Conservation (phyloP, 2,329 filamentous ascomycete species). For the Trichophaea hybrida region DNA sequence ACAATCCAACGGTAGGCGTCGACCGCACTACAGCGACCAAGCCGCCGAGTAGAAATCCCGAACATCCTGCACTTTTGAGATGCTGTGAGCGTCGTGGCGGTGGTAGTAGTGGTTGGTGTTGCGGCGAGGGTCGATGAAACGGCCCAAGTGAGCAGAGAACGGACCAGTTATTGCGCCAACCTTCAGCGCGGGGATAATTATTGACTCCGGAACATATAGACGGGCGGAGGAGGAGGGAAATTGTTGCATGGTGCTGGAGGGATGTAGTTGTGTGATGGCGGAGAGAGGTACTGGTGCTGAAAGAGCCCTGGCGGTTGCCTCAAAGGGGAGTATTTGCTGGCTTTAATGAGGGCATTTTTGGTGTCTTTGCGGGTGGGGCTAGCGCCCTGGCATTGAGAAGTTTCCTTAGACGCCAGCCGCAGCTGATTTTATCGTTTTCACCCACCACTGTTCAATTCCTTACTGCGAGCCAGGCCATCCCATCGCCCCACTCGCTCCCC, state of each 20-base stretch:
- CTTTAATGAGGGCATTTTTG: no score
- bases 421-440: no score
- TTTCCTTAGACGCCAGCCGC: no score
- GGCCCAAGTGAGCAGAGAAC: constrained; percentile 17
- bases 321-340: no score
- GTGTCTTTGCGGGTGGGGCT: no score
- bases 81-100: constrained; percentile 6
- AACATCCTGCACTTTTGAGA: constrained; percentile 37
- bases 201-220: constrained; percentile 5
- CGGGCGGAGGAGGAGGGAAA: neutral
- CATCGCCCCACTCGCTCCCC: neutral
- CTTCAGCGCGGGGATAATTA: constrained; percentile 40
- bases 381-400: no score
- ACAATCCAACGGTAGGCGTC: constrained; percentile 49
- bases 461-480: neutral
- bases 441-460: neutral
- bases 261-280: neutral
- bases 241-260: constrained; percentile 6
- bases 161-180: constrained; percentile 47
- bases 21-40: constrained; percentile 58
- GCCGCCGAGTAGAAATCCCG: constrained; percentile 51
- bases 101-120: neutral
- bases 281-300: neutral
- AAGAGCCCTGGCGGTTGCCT: neutral
- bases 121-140: constrained; percentile 6